phyloP scores from a whole-genome alignment of 2,329 filamentous ascomycete species.

The Trichoderma aggressivum region DNA sequence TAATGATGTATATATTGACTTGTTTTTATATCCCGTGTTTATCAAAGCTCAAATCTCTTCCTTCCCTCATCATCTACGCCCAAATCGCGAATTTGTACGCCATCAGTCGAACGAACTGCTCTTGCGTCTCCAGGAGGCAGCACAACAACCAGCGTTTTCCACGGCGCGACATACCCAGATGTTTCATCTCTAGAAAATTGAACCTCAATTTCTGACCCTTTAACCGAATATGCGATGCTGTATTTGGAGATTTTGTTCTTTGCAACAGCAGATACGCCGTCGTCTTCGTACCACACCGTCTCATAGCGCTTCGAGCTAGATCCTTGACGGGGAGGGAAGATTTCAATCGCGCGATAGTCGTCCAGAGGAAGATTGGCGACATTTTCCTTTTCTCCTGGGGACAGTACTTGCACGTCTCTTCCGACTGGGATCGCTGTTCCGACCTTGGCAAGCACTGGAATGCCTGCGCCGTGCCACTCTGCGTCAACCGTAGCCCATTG shows the following conservation, averaged over 20 bases:
- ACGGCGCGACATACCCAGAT: constrained; percentile 34
- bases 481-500: constrained; percentile 40
- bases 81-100: constrained; percentile 16
- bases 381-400: constrained; percentile 36
- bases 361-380: constrained; percentile 39
- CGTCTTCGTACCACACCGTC: constrained; percentile 38
- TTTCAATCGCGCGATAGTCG: constrained; percentile 42
- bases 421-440: constrained; percentile 41
- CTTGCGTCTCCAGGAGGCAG: constrained; percentile 33
- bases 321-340: constrained; percentile 36
- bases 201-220: constrained; percentile 25
- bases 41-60: constrained; percentile 23
- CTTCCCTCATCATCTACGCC: constrained; percentile 24
- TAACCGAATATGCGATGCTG: constrained; percentile 28
- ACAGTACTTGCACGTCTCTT: constrained; percentile 35
- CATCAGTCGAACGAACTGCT: constrained; percentile 18
- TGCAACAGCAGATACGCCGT: constrained; percentile 32
- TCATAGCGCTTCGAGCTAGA: constrained; percentile 27
- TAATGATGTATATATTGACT: background rate
- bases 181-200: constrained; percentile 30
- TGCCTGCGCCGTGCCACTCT: constrained; percentile 41
- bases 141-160: constrained; percentile 32
- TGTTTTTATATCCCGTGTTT: background rate
- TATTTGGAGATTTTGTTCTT: constrained; percentile 35
- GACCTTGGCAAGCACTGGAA: constrained; percentile 39